phyloP scores from a whole-genome alignment of 78 protist species.

The Dictyostelium discoideum region DNA sequence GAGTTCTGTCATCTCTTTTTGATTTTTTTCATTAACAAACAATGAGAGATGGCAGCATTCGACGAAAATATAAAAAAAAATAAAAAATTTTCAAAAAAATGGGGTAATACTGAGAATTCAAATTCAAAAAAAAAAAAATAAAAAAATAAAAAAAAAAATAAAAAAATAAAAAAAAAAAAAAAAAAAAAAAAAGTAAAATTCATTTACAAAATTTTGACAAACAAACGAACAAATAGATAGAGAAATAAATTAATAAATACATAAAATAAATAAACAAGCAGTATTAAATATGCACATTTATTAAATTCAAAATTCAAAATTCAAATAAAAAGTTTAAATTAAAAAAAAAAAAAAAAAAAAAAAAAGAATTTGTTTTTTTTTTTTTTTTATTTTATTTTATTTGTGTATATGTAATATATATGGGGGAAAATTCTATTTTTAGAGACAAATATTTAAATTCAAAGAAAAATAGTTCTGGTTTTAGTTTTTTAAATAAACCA shows the following conservation, averaged over 20 bases:
- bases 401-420: not conserved
- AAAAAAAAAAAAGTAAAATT: not conserved
- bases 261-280: too few relatives aligned
- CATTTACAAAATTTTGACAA: not conserved
- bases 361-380: not conserved
- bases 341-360: too few relatives aligned
- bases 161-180: not conserved
- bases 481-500: not conserved
- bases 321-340: too few relatives aligned
- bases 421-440: not conserved
- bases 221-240: not conserved
- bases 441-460: not conserved
- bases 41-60: too few relatives aligned
- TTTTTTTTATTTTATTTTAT: not conserved
- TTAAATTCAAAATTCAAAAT: too few relatives aligned
- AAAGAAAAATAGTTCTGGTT: not conserved
- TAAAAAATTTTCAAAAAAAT: not conserved
- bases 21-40: not conserved
- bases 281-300: too few relatives aligned
- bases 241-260: too few relatives aligned
- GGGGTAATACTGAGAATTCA: not conserved
- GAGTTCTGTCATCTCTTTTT: not conserved
- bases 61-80: not conserved
- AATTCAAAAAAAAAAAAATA: not conserved
- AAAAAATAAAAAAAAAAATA: not conserved